Evolutionary conservation across 176 grass and related monocot genomes (phyloP).

Genomic region (Triticum monococcum): DNA sequence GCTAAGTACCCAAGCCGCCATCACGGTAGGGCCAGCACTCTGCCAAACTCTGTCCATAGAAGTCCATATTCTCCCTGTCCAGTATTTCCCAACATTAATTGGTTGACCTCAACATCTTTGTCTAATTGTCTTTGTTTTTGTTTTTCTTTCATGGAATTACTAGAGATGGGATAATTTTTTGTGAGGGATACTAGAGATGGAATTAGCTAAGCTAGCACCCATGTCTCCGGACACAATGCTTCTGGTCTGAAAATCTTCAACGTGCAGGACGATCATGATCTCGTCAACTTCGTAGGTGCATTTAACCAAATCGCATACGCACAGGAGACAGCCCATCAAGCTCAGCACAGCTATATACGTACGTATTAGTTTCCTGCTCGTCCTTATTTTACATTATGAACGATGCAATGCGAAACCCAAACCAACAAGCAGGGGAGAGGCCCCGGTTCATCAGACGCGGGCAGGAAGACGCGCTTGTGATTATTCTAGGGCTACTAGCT

Average conservation of each 20-base stretch:
- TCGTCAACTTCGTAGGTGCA: background rate
- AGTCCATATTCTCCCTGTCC: background rate
- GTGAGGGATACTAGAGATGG: too few relatives aligned
- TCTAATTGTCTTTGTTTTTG: too few relatives aligned
- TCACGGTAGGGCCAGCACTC: conserved; percentile 7
- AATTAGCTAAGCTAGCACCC: too few relatives aligned
- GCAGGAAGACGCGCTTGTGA: background rate
- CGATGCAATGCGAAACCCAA: background rate
- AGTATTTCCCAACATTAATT: background rate
- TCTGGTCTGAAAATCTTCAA: background rate
- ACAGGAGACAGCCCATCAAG: background rate
- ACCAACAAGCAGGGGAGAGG: background rate
- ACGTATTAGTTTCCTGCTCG: background rate
- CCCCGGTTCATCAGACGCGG: background rate
- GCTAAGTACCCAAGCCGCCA: background rate
- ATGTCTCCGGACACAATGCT: background rate
- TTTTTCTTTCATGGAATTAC: too few relatives aligned
- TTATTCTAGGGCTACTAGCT: background rate
- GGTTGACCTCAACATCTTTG: background rate
- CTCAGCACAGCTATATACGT: conserved; percentile 12
- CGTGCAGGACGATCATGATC: background rate
- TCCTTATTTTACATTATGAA: background rate
- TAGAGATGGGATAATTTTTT: too few relatives aligned
- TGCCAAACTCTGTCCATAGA: background rate
- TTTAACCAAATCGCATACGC: background rate